A percentile compares a stretch with the other conserved stretches of the same genome.
Evolutionary conservation across 169 alveolate genomes (phyloP).

Genomic region (Eimeria zaria): DNA sequence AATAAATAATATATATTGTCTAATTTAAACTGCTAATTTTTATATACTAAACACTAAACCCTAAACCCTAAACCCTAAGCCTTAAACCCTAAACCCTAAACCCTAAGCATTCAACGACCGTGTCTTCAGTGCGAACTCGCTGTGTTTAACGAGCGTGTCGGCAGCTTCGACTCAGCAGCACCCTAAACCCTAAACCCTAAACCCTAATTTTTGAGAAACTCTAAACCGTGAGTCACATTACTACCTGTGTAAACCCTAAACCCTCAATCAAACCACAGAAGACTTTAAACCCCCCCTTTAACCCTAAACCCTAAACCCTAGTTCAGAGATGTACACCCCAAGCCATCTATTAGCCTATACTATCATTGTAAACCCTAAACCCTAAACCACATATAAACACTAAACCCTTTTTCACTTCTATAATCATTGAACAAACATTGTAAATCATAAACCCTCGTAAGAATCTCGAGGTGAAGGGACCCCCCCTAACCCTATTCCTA

Average conservation of each 20-base stretch:
- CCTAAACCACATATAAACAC: background rate
- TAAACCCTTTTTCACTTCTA: background rate
- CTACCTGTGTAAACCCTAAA: background rate
- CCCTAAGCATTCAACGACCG: background rate
- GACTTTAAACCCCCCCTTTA: background rate
- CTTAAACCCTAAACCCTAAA: conserved; percentile 23
- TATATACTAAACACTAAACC: conserved; percentile 46
- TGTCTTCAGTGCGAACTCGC: background rate
- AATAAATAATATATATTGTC: too few relatives aligned
- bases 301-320: conserved; percentile 8
- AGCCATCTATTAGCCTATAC: background rate
- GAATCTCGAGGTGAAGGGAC: background rate
- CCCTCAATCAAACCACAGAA: too few relatives aligned
- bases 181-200: conserved; percentile 15
- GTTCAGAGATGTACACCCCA: background rate
- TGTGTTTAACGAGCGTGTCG: background rate
- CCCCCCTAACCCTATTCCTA: too few relatives aligned
- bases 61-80: conserved; percentile 11
- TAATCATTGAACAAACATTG: background rate
- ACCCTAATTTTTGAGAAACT: background rate
- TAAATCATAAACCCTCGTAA: conserved; percentile 7
- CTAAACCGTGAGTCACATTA: background rate
- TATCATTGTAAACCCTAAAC: background rate
- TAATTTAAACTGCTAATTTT: too few relatives aligned
- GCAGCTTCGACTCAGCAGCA: background rate